These are phyloP conservation scores for Venturia effusa DNA, from an alignment of 2,329 filamentous ascomycete species.

Conservation along the genomic window DNA sequence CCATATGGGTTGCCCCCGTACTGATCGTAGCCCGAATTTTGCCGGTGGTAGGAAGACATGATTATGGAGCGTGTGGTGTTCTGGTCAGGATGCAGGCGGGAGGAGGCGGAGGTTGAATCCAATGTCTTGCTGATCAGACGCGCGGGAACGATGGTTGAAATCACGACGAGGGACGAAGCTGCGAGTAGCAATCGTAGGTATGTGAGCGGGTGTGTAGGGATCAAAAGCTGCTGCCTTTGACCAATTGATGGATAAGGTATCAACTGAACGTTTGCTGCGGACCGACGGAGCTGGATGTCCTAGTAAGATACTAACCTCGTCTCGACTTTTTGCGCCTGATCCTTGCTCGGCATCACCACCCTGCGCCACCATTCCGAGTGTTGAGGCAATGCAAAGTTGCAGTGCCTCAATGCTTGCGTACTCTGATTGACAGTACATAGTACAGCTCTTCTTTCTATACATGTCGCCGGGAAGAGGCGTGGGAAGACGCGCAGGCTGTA, in stretches of 20 bases:
- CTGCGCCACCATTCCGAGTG: neutral
- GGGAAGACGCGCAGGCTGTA: neutral
- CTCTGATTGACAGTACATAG: neutral
- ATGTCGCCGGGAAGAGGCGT: neutral
- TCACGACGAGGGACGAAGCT: neutral
- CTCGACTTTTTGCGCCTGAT: neutral
- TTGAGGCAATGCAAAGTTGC: neutral
- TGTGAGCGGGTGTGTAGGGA: neutral
- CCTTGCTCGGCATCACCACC: neutral
- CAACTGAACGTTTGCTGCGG: neutral
- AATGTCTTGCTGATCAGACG: neutral
- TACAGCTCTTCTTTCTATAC: neutral
- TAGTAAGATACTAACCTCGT: neutral
- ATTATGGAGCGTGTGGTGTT: neutral
- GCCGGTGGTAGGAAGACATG: slow-evolving; percentile 2
- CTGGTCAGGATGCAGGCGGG: neutral
- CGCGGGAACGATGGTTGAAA: neutral
- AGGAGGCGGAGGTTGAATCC: neutral
- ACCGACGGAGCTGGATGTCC: neutral
- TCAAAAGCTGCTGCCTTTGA: neutral
- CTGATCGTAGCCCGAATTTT: slow-evolving; percentile 37
- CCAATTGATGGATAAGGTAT: neutral
- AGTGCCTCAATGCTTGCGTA: neutral
- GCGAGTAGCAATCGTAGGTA: no score
- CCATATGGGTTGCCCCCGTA: slow-evolving; percentile 52